A percentile compares a stretch with the other conserved stretches of the same genome.
Evolutionary conservation across 2,329 filamentous ascomycete genomes (phyloP).

Genomic region (Sporothrix pseudoabietina): DNA sequence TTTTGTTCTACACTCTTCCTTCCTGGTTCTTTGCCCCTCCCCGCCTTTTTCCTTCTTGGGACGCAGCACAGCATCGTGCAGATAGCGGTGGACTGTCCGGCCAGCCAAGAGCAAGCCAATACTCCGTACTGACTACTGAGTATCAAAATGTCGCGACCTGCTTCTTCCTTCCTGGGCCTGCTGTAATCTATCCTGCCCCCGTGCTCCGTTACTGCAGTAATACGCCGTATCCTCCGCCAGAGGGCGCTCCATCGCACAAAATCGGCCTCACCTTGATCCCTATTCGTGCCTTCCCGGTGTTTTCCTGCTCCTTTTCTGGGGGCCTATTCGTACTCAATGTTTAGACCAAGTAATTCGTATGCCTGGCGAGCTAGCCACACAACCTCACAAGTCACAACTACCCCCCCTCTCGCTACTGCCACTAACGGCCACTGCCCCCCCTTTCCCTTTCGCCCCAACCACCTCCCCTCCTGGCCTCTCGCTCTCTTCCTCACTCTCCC

Average conservation of each 20-base stretch:
- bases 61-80: conserved; percentile 8
- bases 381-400: neutral
- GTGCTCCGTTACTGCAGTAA: conserved; percentile 26
- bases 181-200: conserved; percentile 2
- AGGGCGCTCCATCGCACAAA: neutral
- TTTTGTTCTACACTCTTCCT: conserved; percentile 22
- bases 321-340: neutral
- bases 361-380: conserved; percentile 17
- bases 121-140: too few species aligned
- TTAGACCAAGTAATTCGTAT: conserved; percentile 20
- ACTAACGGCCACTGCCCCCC: conserved; percentile 8
- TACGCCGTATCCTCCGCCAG: conserved; percentile 12
- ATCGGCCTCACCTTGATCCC: conserved; percentile 14
- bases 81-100: conserved; percentile 20
- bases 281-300: neutral
- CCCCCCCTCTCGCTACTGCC: neutral
- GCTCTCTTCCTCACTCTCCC: neutral
- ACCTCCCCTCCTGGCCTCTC: conserved; percentile 18
- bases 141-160: neutral
- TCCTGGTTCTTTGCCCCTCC: conserved; percentile 29
- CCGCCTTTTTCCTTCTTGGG: conserved; percentile 26
- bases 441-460: conserved; percentile 33
- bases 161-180: conserved; percentile 20
- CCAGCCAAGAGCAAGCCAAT: conserved; percentile 9
- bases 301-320: neutral